A percentile compares a stretch with the other conserved stretches of the same genome.
Conservation (phyloP, 352 stramenopile species). For the Globisporangium viniferum region DNA sequence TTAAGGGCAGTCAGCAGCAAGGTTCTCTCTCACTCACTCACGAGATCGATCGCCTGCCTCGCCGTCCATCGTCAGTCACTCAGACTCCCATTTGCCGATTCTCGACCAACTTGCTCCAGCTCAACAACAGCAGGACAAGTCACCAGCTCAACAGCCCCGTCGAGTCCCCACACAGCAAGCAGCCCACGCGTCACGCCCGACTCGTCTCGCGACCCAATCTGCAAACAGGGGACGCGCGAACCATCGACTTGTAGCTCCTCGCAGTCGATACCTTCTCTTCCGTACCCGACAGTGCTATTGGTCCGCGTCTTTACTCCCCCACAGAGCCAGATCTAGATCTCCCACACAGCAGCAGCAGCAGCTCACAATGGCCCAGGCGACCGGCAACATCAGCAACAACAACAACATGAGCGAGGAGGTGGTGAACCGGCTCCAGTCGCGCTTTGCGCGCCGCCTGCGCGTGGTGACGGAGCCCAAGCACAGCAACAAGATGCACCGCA, state of each 20-base stretch:
- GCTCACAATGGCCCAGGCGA: conserved; percentile 15
- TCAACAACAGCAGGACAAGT: neutral
- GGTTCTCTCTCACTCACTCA: neutral
- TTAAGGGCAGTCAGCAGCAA: neutral
- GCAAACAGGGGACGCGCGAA: neutral
- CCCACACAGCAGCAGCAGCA: neutral
- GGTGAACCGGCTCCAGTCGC: conserved; percentile 17
- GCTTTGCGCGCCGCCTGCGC: conserved; percentile 64
- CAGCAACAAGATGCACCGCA: conserved; percentile 86
- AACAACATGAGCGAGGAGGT: conserved; percentile 16
- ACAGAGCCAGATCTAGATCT: conserved; percentile 4
- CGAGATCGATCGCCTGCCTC: neutral
- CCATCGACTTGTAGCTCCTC: conserved; percentile 6
- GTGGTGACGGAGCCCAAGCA: conserved; percentile 83
- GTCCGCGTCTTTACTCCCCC: neutral
- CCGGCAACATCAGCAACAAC: conserved; percentile 8
- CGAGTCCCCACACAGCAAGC: neutral
- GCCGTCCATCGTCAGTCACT: conserved; percentile 2
- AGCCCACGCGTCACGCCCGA: neutral
- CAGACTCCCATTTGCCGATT: conserved; percentile 16
- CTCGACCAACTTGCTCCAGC: conserved; percentile 7
- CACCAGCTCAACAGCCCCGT: neutral
- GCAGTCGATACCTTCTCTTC: neutral
- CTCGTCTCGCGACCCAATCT: neutral
- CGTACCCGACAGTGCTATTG: neutral